A percentile compares a stretch with the other conserved stretches of the same genome.
Evolutionary conservation across 2,329 filamentous ascomycete genomes (phyloP).

Genomic region (Myrmaecium sp.): DNA sequence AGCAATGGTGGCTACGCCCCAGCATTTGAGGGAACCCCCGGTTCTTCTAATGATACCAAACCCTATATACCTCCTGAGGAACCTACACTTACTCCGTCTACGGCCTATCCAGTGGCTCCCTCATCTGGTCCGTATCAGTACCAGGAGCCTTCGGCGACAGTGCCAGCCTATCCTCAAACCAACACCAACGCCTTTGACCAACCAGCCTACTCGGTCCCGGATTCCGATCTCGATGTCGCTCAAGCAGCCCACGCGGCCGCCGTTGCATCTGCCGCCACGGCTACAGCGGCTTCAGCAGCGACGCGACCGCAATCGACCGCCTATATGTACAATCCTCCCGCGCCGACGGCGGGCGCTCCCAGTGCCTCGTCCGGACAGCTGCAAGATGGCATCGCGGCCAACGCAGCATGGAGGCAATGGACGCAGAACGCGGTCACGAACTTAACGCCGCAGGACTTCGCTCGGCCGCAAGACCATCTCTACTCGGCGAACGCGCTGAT

Average conservation of each 20-base stretch:
- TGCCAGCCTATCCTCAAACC: constrained; percentile 3
- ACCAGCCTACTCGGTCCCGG: constrained; percentile 10
- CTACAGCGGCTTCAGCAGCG: constrained; percentile 12
- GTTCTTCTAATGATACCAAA: constrained; percentile 7
- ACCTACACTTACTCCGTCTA: constrained; percentile 1
- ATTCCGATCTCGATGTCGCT: constrained; percentile 12
- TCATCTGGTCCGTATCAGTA: neutral
- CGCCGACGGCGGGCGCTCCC: constrained; percentile 7
- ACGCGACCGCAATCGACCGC: constrained; percentile 9
- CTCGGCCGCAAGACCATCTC: constrained; percentile 14
- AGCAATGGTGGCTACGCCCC: constrained; percentile 9
- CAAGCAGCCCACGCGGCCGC: constrained; percentile 13
- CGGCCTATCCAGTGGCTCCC: constrained; percentile 5
- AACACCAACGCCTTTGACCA: constrained; percentile 10
- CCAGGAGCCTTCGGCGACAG: constrained; percentile 7
- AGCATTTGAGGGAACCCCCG: constrained; percentile 9
- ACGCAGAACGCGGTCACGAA: constrained; percentile 18
- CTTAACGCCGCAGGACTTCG: constrained; percentile 9
- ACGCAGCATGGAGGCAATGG: constrained; percentile 15
- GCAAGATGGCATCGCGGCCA: constrained; percentile 11
- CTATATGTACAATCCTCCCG: constrained; percentile 10
- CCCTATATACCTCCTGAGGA: constrained; percentile 1
- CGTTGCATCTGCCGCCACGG: constrained; percentile 7
- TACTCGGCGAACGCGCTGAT: constrained; percentile 23
- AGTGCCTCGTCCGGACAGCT: too few relatives aligned